Conservation (phyloP, 768 basidiomycete species). For the Grammothele lineata region DNA sequence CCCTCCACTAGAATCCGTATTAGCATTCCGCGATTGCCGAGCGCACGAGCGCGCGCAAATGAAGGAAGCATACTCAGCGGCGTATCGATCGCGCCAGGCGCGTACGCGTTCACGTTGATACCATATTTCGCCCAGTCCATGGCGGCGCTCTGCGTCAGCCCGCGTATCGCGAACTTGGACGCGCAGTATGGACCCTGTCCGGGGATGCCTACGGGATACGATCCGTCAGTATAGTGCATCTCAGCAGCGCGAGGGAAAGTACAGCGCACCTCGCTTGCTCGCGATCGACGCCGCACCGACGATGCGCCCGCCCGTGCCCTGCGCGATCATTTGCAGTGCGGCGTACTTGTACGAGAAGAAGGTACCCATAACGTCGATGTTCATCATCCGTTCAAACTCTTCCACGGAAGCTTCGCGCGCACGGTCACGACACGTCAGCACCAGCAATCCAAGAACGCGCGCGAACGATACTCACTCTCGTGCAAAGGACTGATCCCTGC, state of each 20-base stretch:
- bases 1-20: no score
- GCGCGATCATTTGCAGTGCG: conserved; percentile 35
- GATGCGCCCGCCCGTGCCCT: conserved; percentile 37
- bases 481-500: conserved; percentile 12
- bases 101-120: conserved; percentile 28
- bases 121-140: conserved; percentile 21
- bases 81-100: conserved; percentile 26
- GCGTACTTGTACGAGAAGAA: conserved; percentile 40
- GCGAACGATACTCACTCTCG: conserved; percentile 5
- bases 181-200: conserved; percentile 20
- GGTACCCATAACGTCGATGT: conserved; percentile 38
- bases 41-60: not conserved
- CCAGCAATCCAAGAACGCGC: not conserved
- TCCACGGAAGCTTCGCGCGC: conserved; percentile 20
- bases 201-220: not conserved
- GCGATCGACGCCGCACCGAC: conserved; percentile 30
- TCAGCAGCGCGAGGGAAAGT: not conserved
- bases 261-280: conserved; percentile 19
- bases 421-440: not conserved
- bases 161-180: conserved; percentile 27
- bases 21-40: no score
- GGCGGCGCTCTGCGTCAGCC: conserved; percentile 25
- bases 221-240: not conserved
- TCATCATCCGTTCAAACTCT: conserved; percentile 29
- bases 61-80: conserved; percentile 12